Conservation (phyloP, 495 filamentous ascomycete species). For the Podospora australis region DNA sequence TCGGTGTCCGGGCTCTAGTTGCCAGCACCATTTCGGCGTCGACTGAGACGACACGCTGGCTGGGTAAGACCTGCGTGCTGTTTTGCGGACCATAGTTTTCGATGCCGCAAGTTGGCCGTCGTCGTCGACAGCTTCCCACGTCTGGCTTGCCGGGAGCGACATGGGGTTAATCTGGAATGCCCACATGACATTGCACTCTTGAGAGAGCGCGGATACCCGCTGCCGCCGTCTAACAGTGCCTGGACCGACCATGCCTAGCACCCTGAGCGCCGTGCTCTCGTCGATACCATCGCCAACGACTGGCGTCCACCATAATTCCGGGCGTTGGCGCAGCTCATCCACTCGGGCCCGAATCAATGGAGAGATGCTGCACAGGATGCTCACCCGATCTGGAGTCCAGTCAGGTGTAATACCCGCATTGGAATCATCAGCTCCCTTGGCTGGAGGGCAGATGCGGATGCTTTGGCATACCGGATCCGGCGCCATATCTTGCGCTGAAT, state of each 20-base stretch:
- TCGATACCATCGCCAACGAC: slow-evolving; percentile 2
- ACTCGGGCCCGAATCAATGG: background rate
- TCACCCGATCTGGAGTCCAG: slow-evolving; percentile 1
- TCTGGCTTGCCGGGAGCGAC: background rate
- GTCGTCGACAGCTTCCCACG: slow-evolving; percentile 5
- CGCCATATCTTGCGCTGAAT: background rate
- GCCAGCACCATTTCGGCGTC: background rate
- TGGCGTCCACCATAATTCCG: background rate
- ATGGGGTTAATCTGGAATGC: slow-evolving; percentile 4
- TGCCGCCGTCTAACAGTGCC: background rate
- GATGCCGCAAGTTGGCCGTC: background rate
- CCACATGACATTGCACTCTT: slow-evolving; percentile 9
- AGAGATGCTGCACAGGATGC: slow-evolving; percentile 1
- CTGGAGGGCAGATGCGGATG: slow-evolving; percentile 3
- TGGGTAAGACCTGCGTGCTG: background rate
- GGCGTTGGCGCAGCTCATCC: background rate
- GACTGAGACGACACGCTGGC: background rate
- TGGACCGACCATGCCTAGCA: slow-evolving; percentile 2
- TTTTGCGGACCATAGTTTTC: background rate
- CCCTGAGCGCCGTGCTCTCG: background rate
- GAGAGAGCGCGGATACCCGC: background rate
- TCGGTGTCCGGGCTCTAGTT: background rate
- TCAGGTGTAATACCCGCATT: background rate
- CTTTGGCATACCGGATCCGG: slow-evolving; percentile 3
- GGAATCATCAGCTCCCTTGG: background rate